Base-by-base conservation (phyloP, 345 rosid genomes). In the Lenwebbia sp. region DNA sequence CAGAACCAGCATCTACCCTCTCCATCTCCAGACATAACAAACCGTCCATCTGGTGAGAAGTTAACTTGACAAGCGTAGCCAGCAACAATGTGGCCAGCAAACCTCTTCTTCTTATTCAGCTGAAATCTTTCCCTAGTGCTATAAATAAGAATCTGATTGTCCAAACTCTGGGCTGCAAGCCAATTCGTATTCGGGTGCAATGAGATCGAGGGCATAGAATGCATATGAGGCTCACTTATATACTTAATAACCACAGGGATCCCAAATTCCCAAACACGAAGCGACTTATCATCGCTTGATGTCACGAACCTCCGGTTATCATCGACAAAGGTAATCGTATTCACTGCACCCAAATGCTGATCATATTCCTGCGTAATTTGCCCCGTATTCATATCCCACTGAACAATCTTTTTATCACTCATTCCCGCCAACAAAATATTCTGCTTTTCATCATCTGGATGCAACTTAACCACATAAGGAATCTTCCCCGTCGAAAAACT, bases 1-100 rank as follows among this genome's bases (percentile, higher is more conserved):
- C 99, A 97, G 90, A 97, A 97, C 99, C 99, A 97, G 92, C 99
- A 96, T 90, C 91, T 95, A 84, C 99, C 99, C 87, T 97, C 99
- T 60, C 99, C 99, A 92, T 97, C 99, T 89, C 99, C 99, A 3
- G 99, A 97, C 98, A 97, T 94, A 13, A 97, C 99, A 94, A 97
- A 97, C 86, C 99, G 91, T 14, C 99, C 99, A 91, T 97, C 99
- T 4, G 99, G 99, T 12, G 99, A 97, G 92, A 96, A 97, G 89
- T 97, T 97, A 40, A 97, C 99, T 90, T 95, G 99, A 89, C 99
- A 97, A 33, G 99, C 99, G 87, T 97, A 97, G 49, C 99, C 99
- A 11, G 98, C 99, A 6, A 89, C 98, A 90, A 93, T 91, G 90
- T 97, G 99, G 86, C 98, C 99, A 21, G 97, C 97, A 93, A 97